Evolutionary conservation across 2,329 filamentous ascomycete genomes (phyloP), one percentile per base, ranked within the genome.

Genomic region (Drechslera avenae): DNA sequence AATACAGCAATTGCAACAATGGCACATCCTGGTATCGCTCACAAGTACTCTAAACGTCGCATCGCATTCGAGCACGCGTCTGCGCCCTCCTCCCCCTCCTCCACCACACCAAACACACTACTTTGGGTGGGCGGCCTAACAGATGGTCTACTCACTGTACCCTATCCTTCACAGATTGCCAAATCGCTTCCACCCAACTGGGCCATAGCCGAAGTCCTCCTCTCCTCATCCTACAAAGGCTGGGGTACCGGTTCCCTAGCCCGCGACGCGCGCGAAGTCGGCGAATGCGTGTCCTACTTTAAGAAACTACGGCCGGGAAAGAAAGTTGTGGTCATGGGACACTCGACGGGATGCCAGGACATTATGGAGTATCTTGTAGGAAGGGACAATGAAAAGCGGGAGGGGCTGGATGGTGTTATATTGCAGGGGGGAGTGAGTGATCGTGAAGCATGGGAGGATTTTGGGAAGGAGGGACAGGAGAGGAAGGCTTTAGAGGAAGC

Each of bases 371-470:
- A 89, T 58, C 67, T 87, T 1, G 57, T 68, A n/a, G 66, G 63
- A 36, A 64, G 55, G 23, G 73, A 47, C 1, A 4, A 16, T 10
- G 39, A 51, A 9, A 72, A 74, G 33, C 75, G 82, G 10, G 81
- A 83, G 0, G 75, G 50, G 0, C 75, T 96, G 1, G 84, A 94
- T 52, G 91, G 88, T 30, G 86, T 86, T 40, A 87, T 96, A 36
- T 75, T 96, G 46, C 91, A 96, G 71, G 90, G 87, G 0, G 86
- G 89, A 0, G 86, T 92, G 3, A 90, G 85, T 1, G 91, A 96
- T 70, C 81, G 90, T 23, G 87, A 95, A 68, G 83, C 81, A 0
- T 68, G 64, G 60, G 54, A 36, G 2, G 61, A 59, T 14, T 74
- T 84, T 47, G 60, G 44, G 54, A 34, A 42, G 70, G 41, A 77